phyloP scores from a whole-genome alignment of 176 grass and related monocot genomes.

The Triticum dicoccoides region DNA sequence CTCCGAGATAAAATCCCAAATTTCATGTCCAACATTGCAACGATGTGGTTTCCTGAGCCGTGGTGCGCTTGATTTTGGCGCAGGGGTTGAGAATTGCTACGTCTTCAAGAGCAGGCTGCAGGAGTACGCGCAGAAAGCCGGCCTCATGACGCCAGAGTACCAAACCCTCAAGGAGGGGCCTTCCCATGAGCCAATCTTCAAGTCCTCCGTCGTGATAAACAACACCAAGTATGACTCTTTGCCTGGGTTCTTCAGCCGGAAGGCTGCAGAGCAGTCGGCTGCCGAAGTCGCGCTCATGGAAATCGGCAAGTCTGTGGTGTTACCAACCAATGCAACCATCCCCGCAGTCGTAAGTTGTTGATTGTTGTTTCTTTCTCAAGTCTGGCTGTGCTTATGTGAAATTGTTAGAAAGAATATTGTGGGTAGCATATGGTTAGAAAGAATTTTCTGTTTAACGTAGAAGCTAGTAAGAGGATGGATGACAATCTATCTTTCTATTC shows the following conservation, averaged over 20 bases:
- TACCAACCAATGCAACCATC: constrained; percentile 10
- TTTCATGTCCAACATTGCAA: background rate
- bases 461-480: background rate
- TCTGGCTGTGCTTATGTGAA: background rate
- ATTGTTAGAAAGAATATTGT: background rate
- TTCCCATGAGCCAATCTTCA: constrained; percentile 85
- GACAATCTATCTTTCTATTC: background rate
- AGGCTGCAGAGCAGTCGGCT: constrained; percentile 86
- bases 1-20: background rate
- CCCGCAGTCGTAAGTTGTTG: constrained; percentile 40
- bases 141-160: constrained; percentile 73
- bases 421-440: background rate
- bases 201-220: constrained; percentile 76
- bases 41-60: constrained; percentile 7
- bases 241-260: constrained; percentile 77
- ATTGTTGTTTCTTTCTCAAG: background rate
- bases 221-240: constrained; percentile 65
- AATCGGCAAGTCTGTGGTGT: constrained; percentile 38
- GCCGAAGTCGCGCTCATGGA: constrained; percentile 75
- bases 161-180: constrained; percentile 82
- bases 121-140: constrained; percentile 73
- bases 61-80: background rate
- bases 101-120: constrained; percentile 95
- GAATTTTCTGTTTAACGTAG: background rate
- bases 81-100: constrained; percentile 87